Percentiles rank a stretch among this genome's conserved stretches.
Evolutionary conservation across 495 filamentous ascomycete genomes (phyloP).

Genomic region (Penicillium simplicissimum): DNA sequence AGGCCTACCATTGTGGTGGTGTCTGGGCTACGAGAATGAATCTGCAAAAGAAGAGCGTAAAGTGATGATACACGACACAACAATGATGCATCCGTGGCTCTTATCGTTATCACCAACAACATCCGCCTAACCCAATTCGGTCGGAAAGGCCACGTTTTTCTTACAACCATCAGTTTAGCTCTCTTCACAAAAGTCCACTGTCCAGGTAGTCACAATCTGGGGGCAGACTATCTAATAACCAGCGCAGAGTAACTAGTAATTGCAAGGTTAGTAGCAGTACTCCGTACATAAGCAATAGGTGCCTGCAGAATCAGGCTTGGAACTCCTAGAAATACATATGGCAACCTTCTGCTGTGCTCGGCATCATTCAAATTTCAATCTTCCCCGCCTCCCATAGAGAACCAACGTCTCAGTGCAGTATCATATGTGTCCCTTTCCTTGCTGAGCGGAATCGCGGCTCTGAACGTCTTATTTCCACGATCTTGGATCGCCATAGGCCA

Average conservation of each 20-base stretch:
- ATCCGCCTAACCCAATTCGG: background rate
- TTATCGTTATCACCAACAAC: background rate
- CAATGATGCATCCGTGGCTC: background rate
- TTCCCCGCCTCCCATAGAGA: background rate
- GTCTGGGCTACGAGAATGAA: background rate
- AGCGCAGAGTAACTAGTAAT: too few relatives aligned
- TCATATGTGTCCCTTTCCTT: background rate
- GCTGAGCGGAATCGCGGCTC: background rate
- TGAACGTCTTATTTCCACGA: background rate
- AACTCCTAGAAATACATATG: too few relatives aligned
- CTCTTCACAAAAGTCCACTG: too few relatives aligned
- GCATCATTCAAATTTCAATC: background rate
- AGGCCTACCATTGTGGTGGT: background rate
- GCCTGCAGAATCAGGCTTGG: too few relatives aligned
- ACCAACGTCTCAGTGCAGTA: background rate
- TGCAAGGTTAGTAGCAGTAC: too few relatives aligned
- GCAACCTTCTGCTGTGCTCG: background rate
- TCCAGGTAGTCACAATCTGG: too few relatives aligned
- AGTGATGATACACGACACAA: background rate
- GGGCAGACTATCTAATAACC: too few relatives aligned
- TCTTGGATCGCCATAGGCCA: background rate
- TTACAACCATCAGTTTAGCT: background rate
- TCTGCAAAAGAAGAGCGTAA: background rate
- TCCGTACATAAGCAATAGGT: too few relatives aligned
- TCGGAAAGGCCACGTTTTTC: constrained; percentile 5